These are phyloP conservation scores for Coniochaeta sp. DNA, from an alignment of 2,329 filamentous ascomycete species.

Conservation along the genomic window DNA sequence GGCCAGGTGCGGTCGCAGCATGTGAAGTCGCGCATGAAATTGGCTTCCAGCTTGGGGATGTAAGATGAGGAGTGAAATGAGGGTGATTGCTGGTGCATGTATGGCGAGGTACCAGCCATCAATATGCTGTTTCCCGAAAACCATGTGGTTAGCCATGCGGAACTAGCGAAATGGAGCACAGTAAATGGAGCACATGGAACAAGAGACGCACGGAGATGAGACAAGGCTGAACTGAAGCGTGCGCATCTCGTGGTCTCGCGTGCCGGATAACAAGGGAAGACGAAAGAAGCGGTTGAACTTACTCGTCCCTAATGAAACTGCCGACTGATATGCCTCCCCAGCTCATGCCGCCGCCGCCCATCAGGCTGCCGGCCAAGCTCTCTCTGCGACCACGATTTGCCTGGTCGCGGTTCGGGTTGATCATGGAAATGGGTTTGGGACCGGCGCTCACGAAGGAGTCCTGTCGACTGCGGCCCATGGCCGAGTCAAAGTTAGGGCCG, in stretches of 20 bases:
- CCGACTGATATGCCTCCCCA: constrained; percentile 96
- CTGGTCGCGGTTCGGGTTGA: constrained; percentile 54
- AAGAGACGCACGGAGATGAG: background rate
- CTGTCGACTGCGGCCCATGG: constrained; percentile 51
- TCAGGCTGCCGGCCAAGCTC: constrained; percentile 56
- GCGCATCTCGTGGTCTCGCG: background rate
- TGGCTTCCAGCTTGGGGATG: constrained; percentile 89
- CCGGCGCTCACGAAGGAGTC: constrained; percentile 61
- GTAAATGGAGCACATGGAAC: background rate
- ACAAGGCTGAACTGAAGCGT: background rate
- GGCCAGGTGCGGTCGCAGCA: constrained; percentile 88
- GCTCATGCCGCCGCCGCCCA: constrained; percentile 84
- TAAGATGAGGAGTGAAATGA: constrained; percentile 97
- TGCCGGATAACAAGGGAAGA: background rate
- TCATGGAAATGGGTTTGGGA: constrained; percentile 61
- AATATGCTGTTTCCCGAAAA: constrained; percentile 60
- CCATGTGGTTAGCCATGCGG: constrained; percentile 19
- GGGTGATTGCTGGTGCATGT: constrained; percentile 73
- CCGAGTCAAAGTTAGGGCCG: constrained; percentile 50
- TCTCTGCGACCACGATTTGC: constrained; percentile 53
- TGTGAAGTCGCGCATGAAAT: constrained; percentile 95
- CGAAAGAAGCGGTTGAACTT: constrained; percentile 39
- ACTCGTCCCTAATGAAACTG: constrained; percentile 98
- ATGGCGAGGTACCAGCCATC: constrained; percentile 95
- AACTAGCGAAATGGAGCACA: background rate